Evolutionary conservation across 768 basidiomycete genomes (phyloP), one percentile per base, ranked within the genome.

Genomic region (Mycena belliarum): DNA sequence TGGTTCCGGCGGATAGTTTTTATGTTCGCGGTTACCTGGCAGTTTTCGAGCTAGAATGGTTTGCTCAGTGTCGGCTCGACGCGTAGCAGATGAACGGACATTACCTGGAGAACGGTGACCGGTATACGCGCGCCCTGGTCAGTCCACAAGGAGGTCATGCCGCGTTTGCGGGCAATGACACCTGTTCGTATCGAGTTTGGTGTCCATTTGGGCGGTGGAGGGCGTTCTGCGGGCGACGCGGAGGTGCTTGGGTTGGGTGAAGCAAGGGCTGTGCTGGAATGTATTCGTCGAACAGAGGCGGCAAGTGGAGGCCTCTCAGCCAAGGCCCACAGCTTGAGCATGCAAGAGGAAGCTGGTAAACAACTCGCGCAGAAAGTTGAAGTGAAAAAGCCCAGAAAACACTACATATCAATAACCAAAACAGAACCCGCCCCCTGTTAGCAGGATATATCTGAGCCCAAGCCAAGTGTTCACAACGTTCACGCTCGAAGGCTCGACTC

Each of bases 121-220:
- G 97, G 96, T 63, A 90, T 79, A 47, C 91, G 81, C 33, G 84
- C 85, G 24, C 97, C 97, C 56, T 93, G 88, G 69, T 89, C 83
- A 68, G 95, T 91, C 92, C 93, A 98, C 67, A 98, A 75, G 15
- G 84, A 84, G 11, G 92, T 89, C 97, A 98, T 98, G 43, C 97
- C 97, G 54, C 93, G 86, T 78, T 99, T 99, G 56, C 89, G 83
- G 24, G 94, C 96, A 71, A 99, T 89, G 60, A 97, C 78, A 9
- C 97, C 97, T 0, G 95, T 96, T 55, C 97, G 83, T 61, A 90
- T 82, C 8, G 93, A 94, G 59, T 81, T 78, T 45, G 95, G 87
- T 6, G 85, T 85, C 95, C 95, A 97, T 82, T 89, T 87, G 12
- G 77, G 59, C 37, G 76, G 65, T 16, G 68, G 53, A 10, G 67